Percentiles rank a stretch among this genome's conserved stretches.
Evolutionary conservation across 495 filamentous ascomycete genomes (phyloP).

Genomic region (Aspergillus hancockii): DNA sequence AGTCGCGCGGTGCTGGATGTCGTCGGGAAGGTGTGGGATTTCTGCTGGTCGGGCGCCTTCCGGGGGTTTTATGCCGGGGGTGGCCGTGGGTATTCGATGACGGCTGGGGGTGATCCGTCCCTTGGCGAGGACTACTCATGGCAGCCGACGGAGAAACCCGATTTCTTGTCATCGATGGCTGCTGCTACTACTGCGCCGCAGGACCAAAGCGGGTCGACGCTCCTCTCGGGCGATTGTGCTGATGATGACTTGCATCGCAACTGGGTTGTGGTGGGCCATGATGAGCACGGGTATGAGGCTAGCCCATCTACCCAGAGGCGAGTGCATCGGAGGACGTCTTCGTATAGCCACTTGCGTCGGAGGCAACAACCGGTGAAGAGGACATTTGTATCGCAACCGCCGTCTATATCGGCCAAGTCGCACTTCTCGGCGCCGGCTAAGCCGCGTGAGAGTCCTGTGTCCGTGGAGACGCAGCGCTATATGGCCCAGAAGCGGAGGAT

Average conservation of each 20-base stretch:
- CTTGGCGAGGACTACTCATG: background rate
- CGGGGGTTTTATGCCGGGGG: slow-evolving; percentile 84
- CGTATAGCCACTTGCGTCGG: slow-evolving; percentile 20
- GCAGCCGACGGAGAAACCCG: slow-evolving; percentile 27
- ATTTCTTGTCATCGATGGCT: slow-evolving; percentile 19
- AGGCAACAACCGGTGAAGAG: slow-evolving; percentile 32
- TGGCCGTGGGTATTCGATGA: slow-evolving; percentile 65
- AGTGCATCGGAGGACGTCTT: slow-evolving; percentile 26
- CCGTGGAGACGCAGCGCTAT: slow-evolving; percentile 65
- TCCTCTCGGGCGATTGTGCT: slow-evolving; percentile 29
- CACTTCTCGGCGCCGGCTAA: slow-evolving; percentile 34
- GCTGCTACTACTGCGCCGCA: slow-evolving; percentile 15
- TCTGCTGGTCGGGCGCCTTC: slow-evolving; percentile 74
- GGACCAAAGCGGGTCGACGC: slow-evolving; percentile 25
- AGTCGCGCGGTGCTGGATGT: slow-evolving; percentile 54
- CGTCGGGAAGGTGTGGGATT: slow-evolving; percentile 79
- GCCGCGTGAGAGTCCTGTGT: slow-evolving; percentile 46
- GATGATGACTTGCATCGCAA: slow-evolving; percentile 60
- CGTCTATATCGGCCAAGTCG: slow-evolving; percentile 43
- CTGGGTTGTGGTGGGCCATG: slow-evolving; percentile 71
- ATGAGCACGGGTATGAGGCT: slow-evolving; percentile 14
- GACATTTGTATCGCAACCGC: slow-evolving; percentile 27
- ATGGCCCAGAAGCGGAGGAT: slow-evolving; percentile 65
- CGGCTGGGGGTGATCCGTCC: slow-evolving; percentile 19
- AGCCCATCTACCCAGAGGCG: slow-evolving; percentile 26